Conservation (phyloP, 2,329 filamentous ascomycete genomes). For the Ascosphaera apis region DNA sequence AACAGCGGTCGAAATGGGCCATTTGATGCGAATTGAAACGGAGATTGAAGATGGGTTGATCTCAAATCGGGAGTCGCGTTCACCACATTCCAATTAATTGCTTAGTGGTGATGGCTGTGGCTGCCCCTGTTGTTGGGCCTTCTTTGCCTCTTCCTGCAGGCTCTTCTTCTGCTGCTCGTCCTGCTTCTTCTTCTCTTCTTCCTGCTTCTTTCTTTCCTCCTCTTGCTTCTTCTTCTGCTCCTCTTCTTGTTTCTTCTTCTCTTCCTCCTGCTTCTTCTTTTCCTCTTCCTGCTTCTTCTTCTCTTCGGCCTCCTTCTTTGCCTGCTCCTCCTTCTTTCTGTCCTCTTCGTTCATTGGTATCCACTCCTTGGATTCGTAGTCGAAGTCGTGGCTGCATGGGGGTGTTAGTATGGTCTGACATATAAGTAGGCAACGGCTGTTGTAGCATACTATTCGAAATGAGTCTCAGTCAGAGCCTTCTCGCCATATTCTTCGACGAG, state of each 20-base stretch:
- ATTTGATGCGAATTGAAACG: too few species aligned
- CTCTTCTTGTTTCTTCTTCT: background rate
- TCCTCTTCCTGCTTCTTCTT: background rate
- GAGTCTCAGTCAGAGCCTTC: slow-evolving; percentile 10
- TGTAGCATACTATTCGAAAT: slow-evolving; percentile 1
- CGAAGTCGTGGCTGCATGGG: slow-evolving; percentile 1
- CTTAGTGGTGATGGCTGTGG: too few species aligned
- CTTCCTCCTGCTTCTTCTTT: background rate
- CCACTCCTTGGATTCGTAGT: slow-evolving; percentile 1
- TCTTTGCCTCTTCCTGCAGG: background rate
- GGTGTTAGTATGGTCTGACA: background rate
- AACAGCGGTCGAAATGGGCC: too few species aligned
- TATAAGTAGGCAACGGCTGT: background rate
- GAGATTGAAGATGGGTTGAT: too few species aligned
- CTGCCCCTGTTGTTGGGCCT: too few species aligned
- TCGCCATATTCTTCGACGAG: slow-evolving; percentile 32
- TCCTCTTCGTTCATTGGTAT: background rate
- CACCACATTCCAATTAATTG: too few species aligned
- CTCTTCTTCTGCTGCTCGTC: background rate
- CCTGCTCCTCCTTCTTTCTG: background rate
- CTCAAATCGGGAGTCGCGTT: too few species aligned
- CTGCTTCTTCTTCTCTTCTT: background rate
- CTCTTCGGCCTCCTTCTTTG: background rate
- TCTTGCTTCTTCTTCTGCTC: background rate
- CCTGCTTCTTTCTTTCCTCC: background rate